Conservation (phyloP, 192 early-diverging fungal genomes). For the Entophlyctis luteolus region DNA sequence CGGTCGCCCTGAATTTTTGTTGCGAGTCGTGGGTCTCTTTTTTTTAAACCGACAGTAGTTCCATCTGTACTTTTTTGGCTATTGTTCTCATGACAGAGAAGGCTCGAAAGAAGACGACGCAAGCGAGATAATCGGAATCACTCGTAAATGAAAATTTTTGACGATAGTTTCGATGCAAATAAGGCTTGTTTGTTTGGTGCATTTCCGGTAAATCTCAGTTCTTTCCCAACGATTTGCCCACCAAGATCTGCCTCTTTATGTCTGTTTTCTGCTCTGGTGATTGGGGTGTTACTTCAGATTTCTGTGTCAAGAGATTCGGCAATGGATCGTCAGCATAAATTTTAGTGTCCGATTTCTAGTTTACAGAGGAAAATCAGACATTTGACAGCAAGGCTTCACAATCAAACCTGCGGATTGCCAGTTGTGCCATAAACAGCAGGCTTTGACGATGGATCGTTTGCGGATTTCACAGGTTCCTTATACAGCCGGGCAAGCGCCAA, state of each 20-base stretch:
- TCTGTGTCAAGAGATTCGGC: neutral
- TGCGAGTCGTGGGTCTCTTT: no score
- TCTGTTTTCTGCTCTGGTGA: neutral
- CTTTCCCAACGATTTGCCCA: slow-evolving; percentile 11
- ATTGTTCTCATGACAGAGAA: no score
- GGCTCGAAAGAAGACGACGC: no score
- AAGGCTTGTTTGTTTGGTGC: no score
- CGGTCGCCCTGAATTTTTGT: no score
- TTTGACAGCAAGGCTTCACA: neutral
- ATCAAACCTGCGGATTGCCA: neutral
- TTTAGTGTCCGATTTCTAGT: neutral
- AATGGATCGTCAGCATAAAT: slow-evolving; percentile 7
- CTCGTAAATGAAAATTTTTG: no score
- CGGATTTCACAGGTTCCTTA: slow-evolving; percentile 24
- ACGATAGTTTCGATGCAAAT: no score
- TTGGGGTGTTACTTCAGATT: neutral
- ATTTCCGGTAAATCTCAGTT: no score
- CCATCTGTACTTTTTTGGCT: no score
- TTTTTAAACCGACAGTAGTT: no score
- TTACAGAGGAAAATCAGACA: neutral
- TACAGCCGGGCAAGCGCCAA: slow-evolving; percentile 40
- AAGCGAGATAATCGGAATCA: no score
- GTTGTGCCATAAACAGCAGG: neutral
- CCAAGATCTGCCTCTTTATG: slow-evolving; percentile 16
- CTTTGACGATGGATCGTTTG: slow-evolving; percentile 20